Evolutionary conservation across 2,329 filamentous ascomycete genomes (phyloP).

Genomic region (Aphanocladium album): DNA sequence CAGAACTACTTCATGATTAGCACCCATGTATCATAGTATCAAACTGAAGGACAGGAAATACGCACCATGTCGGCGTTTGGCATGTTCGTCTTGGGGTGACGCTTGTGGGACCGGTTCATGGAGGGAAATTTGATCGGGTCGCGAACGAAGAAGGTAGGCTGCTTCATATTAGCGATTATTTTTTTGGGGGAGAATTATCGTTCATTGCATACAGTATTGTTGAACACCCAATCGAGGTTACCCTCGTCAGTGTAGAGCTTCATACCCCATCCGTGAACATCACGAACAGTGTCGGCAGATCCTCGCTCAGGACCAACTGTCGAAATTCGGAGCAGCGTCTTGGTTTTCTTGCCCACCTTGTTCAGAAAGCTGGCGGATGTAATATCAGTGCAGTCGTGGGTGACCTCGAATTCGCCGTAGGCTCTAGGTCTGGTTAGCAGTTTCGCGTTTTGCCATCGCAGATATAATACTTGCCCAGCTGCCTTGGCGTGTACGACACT

Average conservation of each 20-base stretch:
- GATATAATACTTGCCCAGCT: constrained; percentile 14
- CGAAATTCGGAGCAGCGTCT: constrained; percentile 62
- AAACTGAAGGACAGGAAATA: background rate
- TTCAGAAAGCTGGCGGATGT: constrained; percentile 51
- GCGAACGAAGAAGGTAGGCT: constrained; percentile 35
- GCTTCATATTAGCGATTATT: background rate
- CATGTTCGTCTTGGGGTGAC: constrained; percentile 38
- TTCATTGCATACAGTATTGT: constrained; percentile 51
- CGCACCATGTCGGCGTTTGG: constrained; percentile 35
- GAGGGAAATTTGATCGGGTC: constrained; percentile 45
- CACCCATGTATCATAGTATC: background rate
- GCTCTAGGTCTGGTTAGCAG: constrained; percentile 27
- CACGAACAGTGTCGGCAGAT: constrained; percentile 61
- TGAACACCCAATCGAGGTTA: constrained; percentile 59
- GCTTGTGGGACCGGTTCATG: constrained; percentile 40
- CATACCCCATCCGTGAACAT: constrained; percentile 63
- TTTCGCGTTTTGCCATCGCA: background rate
- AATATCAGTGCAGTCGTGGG: constrained; percentile 51
- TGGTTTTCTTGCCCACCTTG: constrained; percentile 47
- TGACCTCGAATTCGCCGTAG: constrained; percentile 57
- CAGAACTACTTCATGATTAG: background rate
- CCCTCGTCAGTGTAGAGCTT: constrained; percentile 62
- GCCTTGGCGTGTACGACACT: constrained; percentile 29
- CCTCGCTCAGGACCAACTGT: constrained; percentile 66
- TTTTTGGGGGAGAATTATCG: background rate